A percentile compares a stretch with the other conserved stretches of the same genome.
Evolutionary conservation across 768 basidiomycete species (phyloP).

Genomic region (Hydnum rufescens): DNA sequence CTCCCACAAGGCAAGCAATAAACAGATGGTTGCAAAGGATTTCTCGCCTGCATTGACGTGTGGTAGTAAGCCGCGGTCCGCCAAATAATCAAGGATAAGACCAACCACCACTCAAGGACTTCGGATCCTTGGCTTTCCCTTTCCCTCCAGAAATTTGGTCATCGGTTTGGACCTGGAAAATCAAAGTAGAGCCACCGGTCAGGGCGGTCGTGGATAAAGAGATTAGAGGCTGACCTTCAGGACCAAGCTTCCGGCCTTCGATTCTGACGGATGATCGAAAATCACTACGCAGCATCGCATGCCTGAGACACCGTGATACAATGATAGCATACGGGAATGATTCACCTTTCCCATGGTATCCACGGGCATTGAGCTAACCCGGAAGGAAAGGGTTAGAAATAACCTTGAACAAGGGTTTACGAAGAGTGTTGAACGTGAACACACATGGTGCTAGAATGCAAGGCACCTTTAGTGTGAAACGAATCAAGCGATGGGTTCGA

Average conservation of each 20-base stretch:
- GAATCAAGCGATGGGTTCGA: too few relatives aligned
- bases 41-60: constrained; percentile 38
- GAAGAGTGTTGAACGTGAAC: not conserved
- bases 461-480: too few relatives aligned
- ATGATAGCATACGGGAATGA: not conserved
- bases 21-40: constrained; percentile 87
- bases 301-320: constrained; percentile 6
- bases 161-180: constrained; percentile 54
- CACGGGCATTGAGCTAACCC: constrained; percentile 52
- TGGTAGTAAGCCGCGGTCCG: not conserved
- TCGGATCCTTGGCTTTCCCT: constrained; percentile 58
- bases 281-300: constrained; percentile 21
- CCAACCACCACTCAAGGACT: constrained; percentile 20
- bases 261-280: constrained; percentile 46
- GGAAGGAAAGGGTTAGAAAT: constrained; percentile 46
- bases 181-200: constrained; percentile 2
- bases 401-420: too few relatives aligned
- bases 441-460: not conserved
- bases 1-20: constrained; percentile 91
- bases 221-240: constrained; percentile 33
- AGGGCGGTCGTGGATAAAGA: not conserved
- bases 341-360: constrained; percentile 58
- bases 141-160: constrained; percentile 32
- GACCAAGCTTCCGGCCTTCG: constrained; percentile 27
- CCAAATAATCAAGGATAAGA: not conserved